phyloP scores from a whole-genome alignment of 2,329 filamentous ascomycete species.

The Epichloe typhina region DNA sequence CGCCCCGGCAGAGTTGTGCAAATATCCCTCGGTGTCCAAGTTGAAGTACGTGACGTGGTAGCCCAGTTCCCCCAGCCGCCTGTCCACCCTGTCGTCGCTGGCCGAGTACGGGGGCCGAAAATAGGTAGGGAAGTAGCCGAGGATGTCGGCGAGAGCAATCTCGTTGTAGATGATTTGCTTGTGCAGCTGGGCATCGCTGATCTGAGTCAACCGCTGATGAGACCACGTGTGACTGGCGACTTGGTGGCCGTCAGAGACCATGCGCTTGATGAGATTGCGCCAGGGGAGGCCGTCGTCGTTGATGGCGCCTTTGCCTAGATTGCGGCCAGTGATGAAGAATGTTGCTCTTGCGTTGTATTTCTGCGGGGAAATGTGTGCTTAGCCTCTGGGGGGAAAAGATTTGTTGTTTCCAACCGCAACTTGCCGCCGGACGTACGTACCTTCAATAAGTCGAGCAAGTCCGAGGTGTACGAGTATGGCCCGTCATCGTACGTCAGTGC shows the following conservation, averaged over 20 bases:
- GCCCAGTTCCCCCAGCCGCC: constrained; percentile 28
- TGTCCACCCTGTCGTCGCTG: constrained; percentile 26
- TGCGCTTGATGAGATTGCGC: constrained; percentile 26
- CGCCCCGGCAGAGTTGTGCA: constrained; percentile 33
- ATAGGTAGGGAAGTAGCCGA: constrained; percentile 28
- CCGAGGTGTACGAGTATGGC: constrained; percentile 27
- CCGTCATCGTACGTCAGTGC: constrained; percentile 35
- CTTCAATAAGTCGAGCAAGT: constrained; percentile 25
- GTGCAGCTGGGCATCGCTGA: constrained; percentile 20
- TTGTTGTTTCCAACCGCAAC: neutral
- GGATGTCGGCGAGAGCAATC: constrained; percentile 26
- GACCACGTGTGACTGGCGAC: constrained; percentile 41
- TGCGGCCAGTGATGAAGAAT: constrained; percentile 23
- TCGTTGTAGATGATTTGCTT: constrained; percentile 31
- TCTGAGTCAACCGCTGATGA: constrained; percentile 28
- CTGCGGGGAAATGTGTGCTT: constrained; percentile 10
- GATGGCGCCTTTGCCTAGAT: constrained; percentile 28
- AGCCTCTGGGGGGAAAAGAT: neutral
- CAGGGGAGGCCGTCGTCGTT: constrained; percentile 23
- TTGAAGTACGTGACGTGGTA: constrained; percentile 48
- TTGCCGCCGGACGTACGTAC: neutral
- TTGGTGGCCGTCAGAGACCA: constrained; percentile 43
- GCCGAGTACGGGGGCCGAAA: constrained; percentile 35
- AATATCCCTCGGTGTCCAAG: constrained; percentile 47
- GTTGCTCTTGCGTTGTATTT: constrained; percentile 24